Percentiles rank a stretch among this genome's conserved stretches.
These are phyloP conservation scores for Trichoderma sp. DNA, from an alignment of 2,329 filamentous ascomycete genomes.

Conservation along the genomic window DNA sequence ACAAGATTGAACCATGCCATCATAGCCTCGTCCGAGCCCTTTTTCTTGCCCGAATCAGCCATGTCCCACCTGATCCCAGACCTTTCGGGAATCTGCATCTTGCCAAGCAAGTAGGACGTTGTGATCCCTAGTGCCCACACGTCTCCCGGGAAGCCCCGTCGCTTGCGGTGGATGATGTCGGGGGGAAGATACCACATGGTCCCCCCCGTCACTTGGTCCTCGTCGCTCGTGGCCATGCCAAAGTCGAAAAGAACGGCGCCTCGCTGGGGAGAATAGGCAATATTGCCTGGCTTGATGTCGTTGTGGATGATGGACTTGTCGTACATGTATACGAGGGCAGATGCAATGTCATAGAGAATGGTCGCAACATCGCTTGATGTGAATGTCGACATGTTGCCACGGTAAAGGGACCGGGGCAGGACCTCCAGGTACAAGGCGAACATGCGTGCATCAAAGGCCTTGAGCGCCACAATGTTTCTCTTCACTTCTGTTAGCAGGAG, in stretches of 20 bases:
- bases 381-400: not conserved
- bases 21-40: no score
- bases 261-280: constrained; percentile 14
- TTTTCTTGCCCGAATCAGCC: not conserved
- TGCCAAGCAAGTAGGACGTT: constrained; percentile 17
- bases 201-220: not conserved
- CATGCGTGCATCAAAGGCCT: constrained; percentile 18
- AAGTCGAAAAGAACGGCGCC: constrained; percentile 28
- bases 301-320: not conserved
- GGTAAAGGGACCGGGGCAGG: not conserved
- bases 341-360: not conserved
- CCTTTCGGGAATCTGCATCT: not conserved
- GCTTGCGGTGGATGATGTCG: not conserved
- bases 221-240: not conserved
- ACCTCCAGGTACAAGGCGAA: constrained; percentile 1
- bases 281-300: constrained; percentile 22
- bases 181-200: constrained; percentile 19
- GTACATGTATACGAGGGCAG: constrained; percentile 1
- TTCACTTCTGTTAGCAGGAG: not conserved
- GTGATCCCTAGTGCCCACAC: constrained; percentile 14
- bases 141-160: constrained; percentile 8
- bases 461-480: constrained; percentile 6
- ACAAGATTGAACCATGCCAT: no score
- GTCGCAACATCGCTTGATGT: not conserved
- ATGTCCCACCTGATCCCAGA: not conserved